Conservation (phyloP, 768 basidiomycete species). For the Tricholoma sp. region DNA sequence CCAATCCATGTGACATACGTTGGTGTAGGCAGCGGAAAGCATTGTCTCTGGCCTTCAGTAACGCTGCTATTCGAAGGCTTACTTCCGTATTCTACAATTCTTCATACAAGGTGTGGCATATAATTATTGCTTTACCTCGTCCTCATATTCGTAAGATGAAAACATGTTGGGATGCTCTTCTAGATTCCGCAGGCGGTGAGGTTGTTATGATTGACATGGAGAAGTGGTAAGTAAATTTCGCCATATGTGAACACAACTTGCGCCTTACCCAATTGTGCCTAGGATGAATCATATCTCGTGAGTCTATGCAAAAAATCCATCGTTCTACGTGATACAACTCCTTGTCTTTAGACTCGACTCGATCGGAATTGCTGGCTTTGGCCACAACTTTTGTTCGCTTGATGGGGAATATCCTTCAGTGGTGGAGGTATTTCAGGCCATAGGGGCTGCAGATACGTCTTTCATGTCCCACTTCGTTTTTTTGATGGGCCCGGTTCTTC, state of each 20-base stretch:
- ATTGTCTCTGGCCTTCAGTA: conserved; percentile 36
- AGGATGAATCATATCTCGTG: conserved; percentile 47
- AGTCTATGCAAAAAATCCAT: conserved; percentile 4
- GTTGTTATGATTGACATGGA: conserved; percentile 42
- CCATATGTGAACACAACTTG: conserved; percentile 23
- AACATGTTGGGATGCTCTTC: conserved; percentile 18
- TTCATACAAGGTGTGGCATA: conserved; percentile 30
- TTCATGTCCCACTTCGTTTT: conserved; percentile 26
- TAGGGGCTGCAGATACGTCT: conserved; percentile 22
- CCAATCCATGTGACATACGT: background rate
- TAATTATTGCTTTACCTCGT: background rate
- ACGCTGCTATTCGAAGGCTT: conserved; percentile 30
- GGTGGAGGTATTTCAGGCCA: conserved; percentile 34
- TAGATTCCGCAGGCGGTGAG: conserved; percentile 29
- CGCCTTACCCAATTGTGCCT: conserved; percentile 27
- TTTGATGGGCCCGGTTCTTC: conserved; percentile 33
- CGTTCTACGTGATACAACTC: background rate
- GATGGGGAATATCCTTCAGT: conserved; percentile 41
- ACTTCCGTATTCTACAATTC: conserved; percentile 37
- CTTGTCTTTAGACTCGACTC: conserved; percentile 42
- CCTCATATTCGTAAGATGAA: conserved; percentile 21
- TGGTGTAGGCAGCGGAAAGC: conserved; percentile 32
- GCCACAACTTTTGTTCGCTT: conserved; percentile 50
- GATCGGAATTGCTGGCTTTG: conserved; percentile 56
- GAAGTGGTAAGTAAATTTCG: conserved; percentile 28